phyloP scores from a whole-genome alignment of 2,329 filamentous ascomycete genomes.

The Verticillium nonalfalfae region DNA sequence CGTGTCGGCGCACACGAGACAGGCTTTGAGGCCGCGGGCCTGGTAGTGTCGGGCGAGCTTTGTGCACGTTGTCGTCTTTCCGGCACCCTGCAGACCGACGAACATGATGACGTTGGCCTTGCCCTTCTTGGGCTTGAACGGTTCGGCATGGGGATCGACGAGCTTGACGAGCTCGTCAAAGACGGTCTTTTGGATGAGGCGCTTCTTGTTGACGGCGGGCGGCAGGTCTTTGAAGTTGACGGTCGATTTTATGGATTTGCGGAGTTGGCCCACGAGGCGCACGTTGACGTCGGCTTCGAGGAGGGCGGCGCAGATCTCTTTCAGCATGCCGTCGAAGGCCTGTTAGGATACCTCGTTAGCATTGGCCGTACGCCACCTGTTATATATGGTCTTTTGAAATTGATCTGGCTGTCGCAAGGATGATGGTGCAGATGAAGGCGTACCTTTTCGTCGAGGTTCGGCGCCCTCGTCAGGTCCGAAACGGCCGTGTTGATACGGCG shows the following conservation, averaged over 20 bases:
- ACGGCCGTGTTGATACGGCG: conserved; percentile 98
- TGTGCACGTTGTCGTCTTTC: conserved; percentile 97
- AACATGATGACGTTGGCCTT: conserved; percentile 99
- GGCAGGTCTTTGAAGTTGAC: conserved; percentile 96
- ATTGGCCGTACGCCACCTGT: neutral
- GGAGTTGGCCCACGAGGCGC: conserved; percentile 80
- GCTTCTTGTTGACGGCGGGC: conserved; percentile 93
- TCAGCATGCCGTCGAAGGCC: conserved; percentile 97
- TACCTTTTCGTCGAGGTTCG: conserved; percentile 94
- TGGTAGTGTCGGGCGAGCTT: conserved; percentile 95
- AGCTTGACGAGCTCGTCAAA: conserved; percentile 95
- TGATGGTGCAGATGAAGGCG: conserved; percentile 7
- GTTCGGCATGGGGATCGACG: conserved; percentile 90
- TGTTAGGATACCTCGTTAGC: conserved; percentile 23
- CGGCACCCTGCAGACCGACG: conserved; percentile 92
- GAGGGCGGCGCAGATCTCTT: conserved; percentile 93
- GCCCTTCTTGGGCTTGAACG: conserved; percentile 95
- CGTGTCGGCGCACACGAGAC: conserved; percentile 93
- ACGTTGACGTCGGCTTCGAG: conserved; percentile 98
- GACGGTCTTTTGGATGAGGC: conserved; percentile 93
- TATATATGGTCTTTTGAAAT: neutral
- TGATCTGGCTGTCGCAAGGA: conserved; percentile 1
- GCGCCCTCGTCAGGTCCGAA: conserved; percentile 84
- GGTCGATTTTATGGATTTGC: conserved; percentile 82
- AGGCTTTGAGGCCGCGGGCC: conserved; percentile 84